Percentiles rank a stretch among this genome's conserved stretches.
Conservation (phyloP, 2,329 filamentous ascomycete genomes). For the Huntiella abstrusa region DNA sequence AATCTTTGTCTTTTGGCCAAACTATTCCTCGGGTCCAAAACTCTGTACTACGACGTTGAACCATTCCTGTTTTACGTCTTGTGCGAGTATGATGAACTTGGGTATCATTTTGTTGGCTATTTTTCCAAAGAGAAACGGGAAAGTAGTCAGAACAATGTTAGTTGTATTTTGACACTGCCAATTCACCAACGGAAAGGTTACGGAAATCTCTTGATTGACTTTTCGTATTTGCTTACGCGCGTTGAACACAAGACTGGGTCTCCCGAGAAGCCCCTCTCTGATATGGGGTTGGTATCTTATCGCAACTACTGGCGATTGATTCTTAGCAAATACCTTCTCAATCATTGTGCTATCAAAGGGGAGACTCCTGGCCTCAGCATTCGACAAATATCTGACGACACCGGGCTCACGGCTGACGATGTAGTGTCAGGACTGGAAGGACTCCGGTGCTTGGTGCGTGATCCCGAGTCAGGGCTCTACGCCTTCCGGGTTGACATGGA, state of each 20-base stretch:
- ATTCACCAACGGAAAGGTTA: conserved; percentile 97
- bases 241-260: conserved; percentile 89
- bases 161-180: conserved; percentile 85
- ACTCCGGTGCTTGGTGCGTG: conserved; percentile 70
- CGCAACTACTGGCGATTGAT: conserved; percentile 91
- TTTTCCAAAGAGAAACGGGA: conserved; percentile 97
- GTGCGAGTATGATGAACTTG: conserved; percentile 77
- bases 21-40: conserved; percentile 95
- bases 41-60: conserved; percentile 93
- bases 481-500: conserved; percentile 71
- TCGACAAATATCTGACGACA: conserved; percentile 62
- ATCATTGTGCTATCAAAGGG: conserved; percentile 19
- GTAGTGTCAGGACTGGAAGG: conserved; percentile 88
- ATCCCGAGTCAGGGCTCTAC: conserved; percentile 75
- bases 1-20: conserved; percentile 93
- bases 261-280: conserved; percentile 89
- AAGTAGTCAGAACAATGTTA: conserved; percentile 91
- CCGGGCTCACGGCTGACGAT: conserved; percentile 90
- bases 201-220: conserved; percentile 90
- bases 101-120: conserved; percentile 96
- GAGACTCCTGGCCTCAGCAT: conserved; percentile 31
- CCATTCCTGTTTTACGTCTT: conserved; percentile 96
- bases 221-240: conserved; percentile 87
- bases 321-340: conserved; percentile 64
- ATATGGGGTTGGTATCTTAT: conserved; percentile 95